Conservation (phyloP, 768 basidiomycete genomes). For the Gymnopilus dilepis region DNA sequence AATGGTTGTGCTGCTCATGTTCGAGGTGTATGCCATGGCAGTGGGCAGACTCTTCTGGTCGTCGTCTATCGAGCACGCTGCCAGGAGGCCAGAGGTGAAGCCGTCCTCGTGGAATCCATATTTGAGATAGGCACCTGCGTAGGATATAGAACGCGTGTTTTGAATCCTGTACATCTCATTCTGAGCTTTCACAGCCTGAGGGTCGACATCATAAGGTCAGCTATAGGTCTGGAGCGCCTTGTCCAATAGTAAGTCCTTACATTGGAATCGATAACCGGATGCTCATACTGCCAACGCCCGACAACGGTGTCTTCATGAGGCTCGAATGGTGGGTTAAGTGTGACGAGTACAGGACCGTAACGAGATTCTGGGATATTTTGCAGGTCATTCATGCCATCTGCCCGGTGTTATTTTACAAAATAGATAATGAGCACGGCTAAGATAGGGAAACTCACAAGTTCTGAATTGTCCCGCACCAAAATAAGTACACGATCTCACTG, state of each 20-base stretch:
- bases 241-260: conserved; percentile 35
- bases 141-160: conserved; percentile 63
- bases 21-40: conserved; percentile 16
- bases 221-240: not conserved
- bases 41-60: conserved; percentile 22
- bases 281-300: conserved; percentile 66
- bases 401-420: not conserved
- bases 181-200: conserved; percentile 61
- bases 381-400: conserved; percentile 78
- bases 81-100: conserved; percentile 55
- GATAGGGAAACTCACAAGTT: conserved; percentile 54
- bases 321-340: conserved; percentile 74
- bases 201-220: not conserved
- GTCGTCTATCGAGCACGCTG: conserved; percentile 38
- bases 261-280: conserved; percentile 65
- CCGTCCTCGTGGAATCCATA: conserved; percentile 89
- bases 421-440: not conserved
- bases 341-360: conserved; percentile 70
- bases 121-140: conserved; percentile 73
- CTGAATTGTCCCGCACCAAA: conserved; percentile 27
- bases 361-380: conserved; percentile 62
- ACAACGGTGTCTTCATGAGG: conserved; percentile 49
- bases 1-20: conserved; percentile 20
- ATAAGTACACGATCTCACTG: not conserved
- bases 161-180: conserved; percentile 60